Evolutionary conservation across 2,329 filamentous ascomycete species (phyloP).

Genomic region (Phaeosphaeria sp.): DNA sequence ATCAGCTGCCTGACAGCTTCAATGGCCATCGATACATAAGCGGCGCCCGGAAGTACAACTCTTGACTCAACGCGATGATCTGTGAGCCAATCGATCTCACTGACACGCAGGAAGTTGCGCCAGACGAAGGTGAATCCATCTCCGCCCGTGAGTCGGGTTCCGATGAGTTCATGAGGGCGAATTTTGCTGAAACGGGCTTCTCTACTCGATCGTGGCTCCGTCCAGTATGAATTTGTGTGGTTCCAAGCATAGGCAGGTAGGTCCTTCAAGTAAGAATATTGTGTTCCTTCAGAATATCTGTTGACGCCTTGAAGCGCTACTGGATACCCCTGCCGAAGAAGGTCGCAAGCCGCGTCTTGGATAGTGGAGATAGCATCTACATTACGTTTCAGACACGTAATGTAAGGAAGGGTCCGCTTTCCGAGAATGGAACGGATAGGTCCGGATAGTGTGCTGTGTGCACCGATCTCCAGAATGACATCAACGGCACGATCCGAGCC

Average conservation of each 20-base stretch:
- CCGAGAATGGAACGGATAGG: slow-evolving; percentile 33
- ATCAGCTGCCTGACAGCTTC: slow-evolving; percentile 44
- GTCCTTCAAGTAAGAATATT: slow-evolving; percentile 11
- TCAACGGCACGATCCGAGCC: neutral
- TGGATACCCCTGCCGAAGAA: slow-evolving; percentile 13
- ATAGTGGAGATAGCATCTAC: slow-evolving; percentile 13
- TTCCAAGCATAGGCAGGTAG: slow-evolving; percentile 15
- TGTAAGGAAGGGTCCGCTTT: slow-evolving; percentile 36
- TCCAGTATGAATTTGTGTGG: slow-evolving; percentile 6
- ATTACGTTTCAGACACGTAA: slow-evolving; percentile 17
- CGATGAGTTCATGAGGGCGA: slow-evolving; percentile 27
- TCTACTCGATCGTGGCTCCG: slow-evolving; percentile 16
- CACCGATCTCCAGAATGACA: slow-evolving; percentile 27
- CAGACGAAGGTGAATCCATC: slow-evolving; percentile 45
- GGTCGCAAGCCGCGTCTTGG: slow-evolving; percentile 17
- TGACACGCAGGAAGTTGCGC: slow-evolving; percentile 50
- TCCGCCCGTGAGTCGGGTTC: slow-evolving; percentile 1
- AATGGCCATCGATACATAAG: slow-evolving; percentile 53
- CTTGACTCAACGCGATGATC: slow-evolving; percentile 49
- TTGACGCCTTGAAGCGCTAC: slow-evolving; percentile 20
- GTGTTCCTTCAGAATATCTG: neutral
- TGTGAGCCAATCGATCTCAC: slow-evolving; percentile 54
- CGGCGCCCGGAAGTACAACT: slow-evolving; percentile 54
- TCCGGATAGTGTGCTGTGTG: slow-evolving; percentile 50
- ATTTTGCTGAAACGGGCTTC: slow-evolving; percentile 15